Conservation (phyloP, 1,284 basidiomycete genomes). For the Volvariella volvacea region DNA sequence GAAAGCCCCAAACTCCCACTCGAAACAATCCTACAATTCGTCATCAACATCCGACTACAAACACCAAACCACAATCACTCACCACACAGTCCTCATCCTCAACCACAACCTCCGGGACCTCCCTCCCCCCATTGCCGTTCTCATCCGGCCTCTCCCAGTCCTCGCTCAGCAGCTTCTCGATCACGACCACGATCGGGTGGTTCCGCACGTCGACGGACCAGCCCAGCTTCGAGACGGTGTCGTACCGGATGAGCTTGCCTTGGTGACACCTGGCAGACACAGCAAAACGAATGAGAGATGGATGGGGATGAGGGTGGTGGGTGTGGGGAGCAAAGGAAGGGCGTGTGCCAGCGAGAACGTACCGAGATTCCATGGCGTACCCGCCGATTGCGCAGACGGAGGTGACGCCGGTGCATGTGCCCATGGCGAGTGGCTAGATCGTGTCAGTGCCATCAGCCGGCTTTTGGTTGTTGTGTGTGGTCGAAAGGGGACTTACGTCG, state of each 20-base stretch:
- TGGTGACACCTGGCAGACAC: constrained; percentile 55
- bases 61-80: constrained; percentile 16
- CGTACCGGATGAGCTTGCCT: constrained; percentile 82
- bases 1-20: constrained; percentile 60
- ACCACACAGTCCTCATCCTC: constrained; percentile 42
- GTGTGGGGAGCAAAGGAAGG: no score
- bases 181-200: constrained; percentile 73
- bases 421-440: constrained; percentile 53
- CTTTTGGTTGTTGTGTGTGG: no score
- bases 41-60: neutral
- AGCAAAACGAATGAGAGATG: constrained; percentile 7
- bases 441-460: no score
- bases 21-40: constrained; percentile 52
- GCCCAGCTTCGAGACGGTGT: constrained; percentile 77
- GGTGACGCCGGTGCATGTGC: constrained; percentile 51
- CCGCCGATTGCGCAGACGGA: constrained; percentile 55
- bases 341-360: constrained; percentile 22
- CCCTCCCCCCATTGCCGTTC: no score
- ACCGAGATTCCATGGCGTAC: constrained; percentile 57
- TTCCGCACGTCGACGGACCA: constrained; percentile 80
- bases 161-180: constrained; percentile 65
- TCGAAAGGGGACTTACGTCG: constrained; percentile 37
- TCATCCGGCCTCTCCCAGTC: constrained; percentile 55
- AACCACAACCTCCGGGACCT: constrained; percentile 32
- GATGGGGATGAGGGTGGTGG: no score